Conservation (phyloP, 1,139 yeast genomes). For the Tardiomyces digboiensis region DNA sequence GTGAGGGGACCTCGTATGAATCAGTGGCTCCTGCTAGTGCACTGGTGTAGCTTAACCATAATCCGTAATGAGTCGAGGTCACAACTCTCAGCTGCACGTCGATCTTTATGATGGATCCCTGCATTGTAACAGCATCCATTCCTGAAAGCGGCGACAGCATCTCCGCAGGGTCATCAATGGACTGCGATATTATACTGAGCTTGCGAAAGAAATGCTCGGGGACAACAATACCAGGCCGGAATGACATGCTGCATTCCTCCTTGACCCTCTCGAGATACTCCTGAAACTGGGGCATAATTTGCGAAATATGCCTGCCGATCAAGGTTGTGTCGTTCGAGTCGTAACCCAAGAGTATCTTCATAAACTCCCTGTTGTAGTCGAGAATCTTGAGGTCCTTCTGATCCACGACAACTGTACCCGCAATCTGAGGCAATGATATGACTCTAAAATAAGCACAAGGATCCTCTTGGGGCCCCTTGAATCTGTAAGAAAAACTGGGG, state of each 20-base stretch:
- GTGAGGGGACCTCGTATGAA: conserved; percentile 41
- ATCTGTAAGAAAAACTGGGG: not conserved
- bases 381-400: conserved; percentile 36
- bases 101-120: conserved; percentile 53
- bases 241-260: conserved; percentile 12
- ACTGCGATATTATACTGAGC: conserved; percentile 15
- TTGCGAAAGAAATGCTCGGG: conserved; percentile 88
- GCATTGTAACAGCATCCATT: conserved; percentile 56
- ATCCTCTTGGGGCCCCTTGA: not conserved
- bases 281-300: conserved; percentile 57
- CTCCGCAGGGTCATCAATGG: conserved; percentile 30
- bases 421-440: conserved; percentile 66
- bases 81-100: conserved; percentile 79
- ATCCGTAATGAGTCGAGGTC: conserved; percentile 45
- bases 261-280: conserved; percentile 42
- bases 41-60: conserved; percentile 84
- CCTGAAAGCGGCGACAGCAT: conserved; percentile 28
- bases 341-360: conserved; percentile 70
- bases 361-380: conserved; percentile 71
- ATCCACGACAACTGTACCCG: conserved; percentile 74
- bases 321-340: conserved; percentile 31
- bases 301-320: conserved; percentile 41
- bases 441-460: not conserved
- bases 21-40: conserved; percentile 16
- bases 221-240: conserved; percentile 46